Evolutionary conservation across 1,284 basidiomycete genomes (phyloP).

Genomic region (Microbotryum silenes-acaulis): DNA sequence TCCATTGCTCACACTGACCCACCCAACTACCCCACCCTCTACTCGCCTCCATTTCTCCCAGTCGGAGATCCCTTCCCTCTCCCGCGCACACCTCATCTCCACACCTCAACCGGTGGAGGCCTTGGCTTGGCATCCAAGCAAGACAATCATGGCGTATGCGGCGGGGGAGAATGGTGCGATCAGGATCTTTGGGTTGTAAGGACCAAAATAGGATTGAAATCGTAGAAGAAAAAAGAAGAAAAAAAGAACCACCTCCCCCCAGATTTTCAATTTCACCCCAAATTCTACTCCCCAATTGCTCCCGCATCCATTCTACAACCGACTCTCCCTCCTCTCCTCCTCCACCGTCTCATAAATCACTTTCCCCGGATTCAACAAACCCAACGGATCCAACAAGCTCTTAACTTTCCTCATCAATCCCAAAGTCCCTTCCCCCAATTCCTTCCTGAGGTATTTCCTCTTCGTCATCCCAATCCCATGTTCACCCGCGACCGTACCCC

Average conservation of each 20-base stretch:
- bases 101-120: constrained; percentile 3
- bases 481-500: constrained; percentile 44
- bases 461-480: constrained; percentile 67
- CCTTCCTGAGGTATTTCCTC: constrained; percentile 53
- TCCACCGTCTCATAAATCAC: constrained; percentile 22
- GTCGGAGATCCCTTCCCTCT: constrained; percentile 9
- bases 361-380: constrained; percentile 76
- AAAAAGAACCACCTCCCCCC: too few relatives aligned
- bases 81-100: constrained; percentile 4
- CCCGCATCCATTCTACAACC: too few relatives aligned
- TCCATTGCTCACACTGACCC: background rate
- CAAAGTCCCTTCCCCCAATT: constrained; percentile 69
- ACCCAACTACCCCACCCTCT: background rate
- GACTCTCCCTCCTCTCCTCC: too few relatives aligned
- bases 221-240: too few relatives aligned
- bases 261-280: too few relatives aligned
- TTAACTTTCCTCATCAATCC: constrained; percentile 73
- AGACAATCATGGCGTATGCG: constrained; percentile 25
- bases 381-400: constrained; percentile 60
- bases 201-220: too few relatives aligned
- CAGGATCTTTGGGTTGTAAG: background rate
- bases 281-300: too few relatives aligned
- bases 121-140: constrained; percentile 29
- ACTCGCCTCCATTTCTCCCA: background rate
- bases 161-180: constrained; percentile 13